phyloP scores from a whole-genome alignment of 352 stramenopile species.

The Globisporangium uncinulatum region DNA sequence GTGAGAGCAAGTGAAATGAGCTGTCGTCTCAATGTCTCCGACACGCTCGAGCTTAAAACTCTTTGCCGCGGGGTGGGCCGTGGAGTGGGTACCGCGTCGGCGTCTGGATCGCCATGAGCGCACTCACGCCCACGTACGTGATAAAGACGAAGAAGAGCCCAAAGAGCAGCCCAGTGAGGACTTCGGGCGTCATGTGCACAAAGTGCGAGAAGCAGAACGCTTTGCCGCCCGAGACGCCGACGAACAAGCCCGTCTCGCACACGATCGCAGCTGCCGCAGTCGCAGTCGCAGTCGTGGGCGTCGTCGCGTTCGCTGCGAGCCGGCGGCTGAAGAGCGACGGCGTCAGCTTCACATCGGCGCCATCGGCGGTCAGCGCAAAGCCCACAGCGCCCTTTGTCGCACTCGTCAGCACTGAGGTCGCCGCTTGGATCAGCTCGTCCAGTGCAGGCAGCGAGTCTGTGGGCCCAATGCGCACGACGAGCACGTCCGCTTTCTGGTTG shows the following conservation, averaged over 20 bases:
- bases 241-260: constrained; percentile 56
- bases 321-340: constrained; percentile 20
- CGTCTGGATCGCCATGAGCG: constrained; percentile 75
- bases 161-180: constrained; percentile 70
- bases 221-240: constrained; percentile 51
- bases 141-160: constrained; percentile 79
- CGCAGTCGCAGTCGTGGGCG: constrained; percentile 7
- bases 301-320: constrained; percentile 12
- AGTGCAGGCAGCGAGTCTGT: constrained; percentile 24
- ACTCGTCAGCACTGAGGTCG: constrained; percentile 24
- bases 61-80: constrained; percentile 72
- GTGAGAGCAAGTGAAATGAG: neutral
- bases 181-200: constrained; percentile 75
- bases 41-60: constrained; percentile 43
- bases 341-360: constrained; percentile 20
- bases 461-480: constrained; percentile 53
- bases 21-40: neutral
- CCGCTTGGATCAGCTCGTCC: constrained; percentile 39
- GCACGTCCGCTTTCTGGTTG: constrained; percentile 53
- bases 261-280: constrained; percentile 21
- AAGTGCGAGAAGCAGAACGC: constrained; percentile 86
- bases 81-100: constrained; percentile 62
- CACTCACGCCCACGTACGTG: constrained; percentile 61
- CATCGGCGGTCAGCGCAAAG: constrained; percentile 65
- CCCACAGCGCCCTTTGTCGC: constrained; percentile 33